Evolutionary conservation across 148 eudicot genomes (phyloP).

Genomic region (Rhododendron mucronatum): DNA sequence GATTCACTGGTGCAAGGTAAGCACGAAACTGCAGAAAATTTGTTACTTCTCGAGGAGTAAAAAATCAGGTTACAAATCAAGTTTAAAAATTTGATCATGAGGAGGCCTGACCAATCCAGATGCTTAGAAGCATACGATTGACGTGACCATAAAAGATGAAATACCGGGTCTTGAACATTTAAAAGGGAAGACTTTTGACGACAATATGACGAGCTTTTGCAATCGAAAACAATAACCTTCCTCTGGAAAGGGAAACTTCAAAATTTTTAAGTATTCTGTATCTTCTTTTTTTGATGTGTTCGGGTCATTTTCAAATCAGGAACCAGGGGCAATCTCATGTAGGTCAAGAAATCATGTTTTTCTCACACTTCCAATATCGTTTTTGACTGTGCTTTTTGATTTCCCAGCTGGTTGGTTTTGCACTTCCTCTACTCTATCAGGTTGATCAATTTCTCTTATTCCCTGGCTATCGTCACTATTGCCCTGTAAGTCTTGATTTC

Average conservation of each 20-base stretch:
- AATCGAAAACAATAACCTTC: neutral
- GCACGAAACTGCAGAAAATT: conserved; percentile 9
- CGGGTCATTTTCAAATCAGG: conserved; percentile 76
- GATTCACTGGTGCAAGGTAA: conserved; percentile 2
- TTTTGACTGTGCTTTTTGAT: conserved; percentile 33
- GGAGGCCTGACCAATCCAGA: conserved; percentile 4
- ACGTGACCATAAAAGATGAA: conserved; percentile 6
- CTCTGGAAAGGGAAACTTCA: neutral
- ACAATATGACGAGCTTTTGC: conserved; percentile 11
- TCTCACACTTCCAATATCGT: conserved; percentile 33
- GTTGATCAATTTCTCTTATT: too few species aligned
- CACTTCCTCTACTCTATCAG: too few species aligned
- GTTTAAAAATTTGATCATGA: neutral
- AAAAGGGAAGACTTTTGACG: too few species aligned
- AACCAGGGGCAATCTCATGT: conserved; percentile 77
- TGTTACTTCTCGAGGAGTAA: neutral
- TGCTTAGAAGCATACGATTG: neutral
- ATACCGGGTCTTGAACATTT: conserved; percentile 6
- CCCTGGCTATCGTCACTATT: too few species aligned
- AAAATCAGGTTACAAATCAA: too few species aligned
- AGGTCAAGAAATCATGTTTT: conserved; percentile 71
- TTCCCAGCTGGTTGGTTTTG: conserved; percentile 10
- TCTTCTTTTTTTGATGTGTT: conserved; percentile 50
- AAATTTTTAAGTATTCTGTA: conserved; percentile 25
- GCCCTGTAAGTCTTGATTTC: too few species aligned